Evolutionary conservation across 495 filamentous ascomycete species (phyloP), one percentile per base, ranked within the genome.

Genomic region (Copromyces sp.): DNA sequence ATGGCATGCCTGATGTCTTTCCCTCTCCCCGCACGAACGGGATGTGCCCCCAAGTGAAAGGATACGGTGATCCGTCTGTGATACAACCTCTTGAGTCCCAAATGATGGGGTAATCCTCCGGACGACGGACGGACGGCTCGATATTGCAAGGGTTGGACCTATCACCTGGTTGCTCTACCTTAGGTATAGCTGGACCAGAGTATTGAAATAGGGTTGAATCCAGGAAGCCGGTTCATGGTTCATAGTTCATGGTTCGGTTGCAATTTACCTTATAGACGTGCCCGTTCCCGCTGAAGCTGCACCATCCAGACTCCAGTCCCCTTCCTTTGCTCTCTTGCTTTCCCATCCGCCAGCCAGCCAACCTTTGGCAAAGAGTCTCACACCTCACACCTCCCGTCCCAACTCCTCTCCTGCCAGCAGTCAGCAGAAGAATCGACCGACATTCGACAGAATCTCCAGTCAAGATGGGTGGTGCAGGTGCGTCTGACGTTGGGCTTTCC

Each of bases 401-500:
- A 24, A 24, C 24, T 5, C 45, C 45, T 45, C 7, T n/a, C 44
- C 44, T 45, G 9, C n/a, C 44, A 47, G n/a, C 9, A 47, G 45
- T n/a, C 44, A 47, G n/a, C 9, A 47, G 45, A 45, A 45, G n/a
- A 17, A 17, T 6, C 41, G 7, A 7, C 8, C 44, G n/a, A 29
- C 45, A 53, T 53, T 53, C 20, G 20, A 16, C 53, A 29, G 12
- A 61, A 47, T 47, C 17, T 20, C 20, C 1, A 11, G 24, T 24
- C 53, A 61, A 61, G 14, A 61, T 61, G 53, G 53, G 53, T 32
- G 53, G 53, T 16, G 53, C 53, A 61, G 53, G 53, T 9, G 53
- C 35, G 35, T 37, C 20, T 17, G 53, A 61, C 53, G 29, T 61
- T 16, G 29, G 53, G 5, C 20, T 24, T 17, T 78, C 82, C 35